Evolutionary conservation across 192 early-diverging fungal species (phyloP), one percentile per base, ranked within the genome.

Genomic region (Helicostylum pulchrum): DNA sequence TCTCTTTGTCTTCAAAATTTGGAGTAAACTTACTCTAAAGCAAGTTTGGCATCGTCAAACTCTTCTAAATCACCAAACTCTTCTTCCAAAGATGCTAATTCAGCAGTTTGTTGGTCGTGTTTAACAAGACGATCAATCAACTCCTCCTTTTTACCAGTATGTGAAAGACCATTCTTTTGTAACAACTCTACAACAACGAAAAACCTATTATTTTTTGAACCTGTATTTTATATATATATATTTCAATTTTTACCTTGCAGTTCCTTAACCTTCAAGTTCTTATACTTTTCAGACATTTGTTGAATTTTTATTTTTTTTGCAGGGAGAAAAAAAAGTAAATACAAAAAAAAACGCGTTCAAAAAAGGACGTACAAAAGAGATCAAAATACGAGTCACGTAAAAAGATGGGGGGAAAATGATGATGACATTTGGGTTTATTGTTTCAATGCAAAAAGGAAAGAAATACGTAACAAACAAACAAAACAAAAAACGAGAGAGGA

Each of bases 121-220:
- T 83, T 77, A 39, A 88, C 49, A 14, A 88, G 65, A 50, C 87
- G 77, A 19, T 77, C 75, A 53, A 88, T 76, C 36, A 88, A 70
- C 19, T 88, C 87, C 17, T 87, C 85, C 67, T 88, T 88, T 63
- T 84, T 88, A 26, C 87, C 87, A 42, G 75, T 74, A 52, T 76
- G 74, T 11, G 85, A 77, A 47, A 88, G 69, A 46, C 78, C 77
- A 23, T 69, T 70, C 43, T 80, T 78, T 21, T 77, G 72, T 4
- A 88, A 66, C 55, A 82, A 69, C 20, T 85, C 84, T 74, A 51
- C 14, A 4, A 4, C 14, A 15, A 15, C 44, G 2, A 26, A 26
- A 26, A n/a, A n/a, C n/a, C n/a, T n/a, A n/a, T n/a, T n/a, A n/a
- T n/a, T n/a, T n/a, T n/a, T n/a, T n/a, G n/a, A n/a, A n/a, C n/a